Evolutionary conservation across 129 eudicot species (phyloP), one percentile per base, ranked within the genome.

Genomic region (Flaveria sonorensis): DNA sequence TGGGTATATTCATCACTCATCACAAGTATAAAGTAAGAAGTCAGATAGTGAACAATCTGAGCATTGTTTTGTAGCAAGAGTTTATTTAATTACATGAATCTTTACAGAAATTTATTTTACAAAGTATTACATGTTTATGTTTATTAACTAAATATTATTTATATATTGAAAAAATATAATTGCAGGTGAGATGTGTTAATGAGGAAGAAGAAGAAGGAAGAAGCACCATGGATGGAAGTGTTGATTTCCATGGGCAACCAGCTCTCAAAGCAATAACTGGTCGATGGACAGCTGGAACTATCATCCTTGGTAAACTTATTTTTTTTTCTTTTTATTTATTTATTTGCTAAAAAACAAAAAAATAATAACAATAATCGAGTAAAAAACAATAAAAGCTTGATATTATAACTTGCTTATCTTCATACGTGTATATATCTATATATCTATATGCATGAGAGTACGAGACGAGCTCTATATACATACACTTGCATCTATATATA

Each of bases 201-300:
- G 87, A 82, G 13, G 86, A 83, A 18, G 88, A 79, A 61, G 68
- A 62, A 81, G 86, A 61, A 28, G 68, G 67, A 64, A 79, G 23
- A 51, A 80, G 69, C 60, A 93, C 96, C 45, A 20, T 85, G 77
- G 98, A 94, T 82, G 98, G 98, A 79, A 85, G 83, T 79, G 87
- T 94, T 62, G 98, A 94, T 91, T 79, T 83, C 77, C 80, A 88
- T 71, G 97, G 97, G 14, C 83, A 80, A 32, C 97, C 96, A 14
- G 97, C 98, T 28, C 79, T 77, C 46, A 81, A 93, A 73, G 79
- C 71, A 36, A 82, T 48, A 64, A 89, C 87, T 55, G 98, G 98
- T 23, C 90, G 87, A 79, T 94, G 98, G 98, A 71, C 81, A 65
- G 98, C 98, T 65, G 98, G 93, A 40, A 76, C 74, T 69, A 81